Evolutionary conservation across 208 protist genomes (phyloP).

Genomic region (Histomonas meleagridis): DNA sequence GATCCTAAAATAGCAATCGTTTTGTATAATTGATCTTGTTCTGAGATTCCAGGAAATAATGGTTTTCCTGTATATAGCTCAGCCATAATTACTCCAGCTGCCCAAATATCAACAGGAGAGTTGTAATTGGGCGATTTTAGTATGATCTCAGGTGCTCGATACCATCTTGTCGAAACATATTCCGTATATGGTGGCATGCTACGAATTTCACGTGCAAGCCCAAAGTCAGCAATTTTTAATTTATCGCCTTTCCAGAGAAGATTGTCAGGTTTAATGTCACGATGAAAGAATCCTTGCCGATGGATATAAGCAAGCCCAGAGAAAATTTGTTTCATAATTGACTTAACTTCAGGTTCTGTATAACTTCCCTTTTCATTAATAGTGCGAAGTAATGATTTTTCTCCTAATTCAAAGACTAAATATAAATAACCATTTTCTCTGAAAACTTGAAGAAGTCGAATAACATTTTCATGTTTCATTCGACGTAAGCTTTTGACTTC

Average conservation of each 20-base stretch:
- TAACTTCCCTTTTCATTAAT: not conserved
- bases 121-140: slow-evolving; percentile 60
- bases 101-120: slow-evolving; percentile 66
- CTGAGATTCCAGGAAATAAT: slow-evolving; percentile 71
- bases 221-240: slow-evolving; percentile 85
- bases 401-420: slow-evolving; percentile 26
- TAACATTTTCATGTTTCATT: slow-evolving; percentile 36
- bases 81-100: slow-evolving; percentile 63
- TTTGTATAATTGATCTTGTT: slow-evolving; percentile 84
- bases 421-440: slow-evolving; percentile 29
- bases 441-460: not conserved
- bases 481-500: slow-evolving; percentile 61
- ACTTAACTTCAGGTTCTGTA: not conserved
- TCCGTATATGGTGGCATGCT: slow-evolving; percentile 69
- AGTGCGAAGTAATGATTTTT: not conserved
- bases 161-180: slow-evolving; percentile 73
- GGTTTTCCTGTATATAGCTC: slow-evolving; percentile 67
- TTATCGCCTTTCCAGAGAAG: slow-evolving; percentile 37
- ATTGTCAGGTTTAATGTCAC: slow-evolving; percentile 38
- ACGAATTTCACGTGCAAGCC: slow-evolving; percentile 66
- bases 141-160: slow-evolving; percentile 68
- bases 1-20: slow-evolving; percentile 78
- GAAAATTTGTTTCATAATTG: not conserved
- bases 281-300: slow-evolving; percentile 18
- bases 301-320: not conserved